Conservation (phyloP, 805 yeast species). For the Candida morakotiae region DNA sequence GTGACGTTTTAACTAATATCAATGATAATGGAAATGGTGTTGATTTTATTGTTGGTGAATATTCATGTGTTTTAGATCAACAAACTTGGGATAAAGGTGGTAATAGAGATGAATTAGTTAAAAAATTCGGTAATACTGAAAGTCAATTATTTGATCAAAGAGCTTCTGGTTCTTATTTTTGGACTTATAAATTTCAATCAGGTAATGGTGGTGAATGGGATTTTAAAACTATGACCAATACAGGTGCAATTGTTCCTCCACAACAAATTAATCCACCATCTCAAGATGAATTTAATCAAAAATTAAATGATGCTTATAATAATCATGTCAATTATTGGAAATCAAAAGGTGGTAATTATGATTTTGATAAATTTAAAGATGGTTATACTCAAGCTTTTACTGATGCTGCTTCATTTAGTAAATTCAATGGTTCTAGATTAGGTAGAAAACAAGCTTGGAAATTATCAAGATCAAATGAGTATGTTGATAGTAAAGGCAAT, state of each 20-base stretch:
- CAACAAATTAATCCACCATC: constrained; percentile 31
- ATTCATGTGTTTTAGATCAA: constrained; percentile 81
- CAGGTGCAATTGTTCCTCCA: constrained; percentile 41
- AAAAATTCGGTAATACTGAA: constrained; percentile 60
- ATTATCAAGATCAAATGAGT: constrained; percentile 57
- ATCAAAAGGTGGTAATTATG: constrained; percentile 46
- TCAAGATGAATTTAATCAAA: constrained; percentile 37
- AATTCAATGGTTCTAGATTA: constrained; percentile 61
- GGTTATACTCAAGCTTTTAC: constrained; percentile 76
- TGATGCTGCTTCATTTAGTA: constrained; percentile 67
- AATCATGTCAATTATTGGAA: constrained; percentile 67
- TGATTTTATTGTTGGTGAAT: constrained; percentile 85
- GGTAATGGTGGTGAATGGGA: constrained; percentile 99
- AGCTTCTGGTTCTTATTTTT: constrained; percentile 75
- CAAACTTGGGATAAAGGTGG: constrained; percentile 60
- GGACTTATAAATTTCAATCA: constrained; percentile 83
- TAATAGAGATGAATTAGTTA: constrained; percentile 51
- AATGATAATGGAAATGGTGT: constrained; percentile 42
- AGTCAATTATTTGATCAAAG: constrained; percentile 42
- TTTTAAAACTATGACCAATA: constrained; percentile 67
- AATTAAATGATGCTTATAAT: constrained; percentile 29
- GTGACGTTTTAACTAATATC: constrained; percentile 46
- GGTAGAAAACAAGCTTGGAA: constrained; percentile 78
- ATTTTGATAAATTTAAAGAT: constrained; percentile 76
- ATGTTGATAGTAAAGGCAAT: constrained; percentile 50